phyloP scores from a whole-genome alignment of 164 flowering plant species.

The Buxus sempervirens region DNA sequence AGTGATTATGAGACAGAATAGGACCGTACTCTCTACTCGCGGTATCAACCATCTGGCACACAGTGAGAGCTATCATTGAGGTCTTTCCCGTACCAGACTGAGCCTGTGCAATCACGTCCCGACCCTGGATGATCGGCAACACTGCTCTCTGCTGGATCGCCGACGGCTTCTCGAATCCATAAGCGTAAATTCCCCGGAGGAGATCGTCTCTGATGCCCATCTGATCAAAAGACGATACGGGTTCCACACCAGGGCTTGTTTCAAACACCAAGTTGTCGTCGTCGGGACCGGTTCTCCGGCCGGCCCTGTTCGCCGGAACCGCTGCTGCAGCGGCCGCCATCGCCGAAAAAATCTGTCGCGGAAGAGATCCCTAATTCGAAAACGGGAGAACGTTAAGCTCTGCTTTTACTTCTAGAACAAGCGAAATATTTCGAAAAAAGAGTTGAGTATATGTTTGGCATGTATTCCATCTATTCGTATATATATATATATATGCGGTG shows the following conservation, averaged over 20 bases:
- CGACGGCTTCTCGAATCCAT: constrained; percentile 92
- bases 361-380: no score
- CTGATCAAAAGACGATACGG: constrained; percentile 61
- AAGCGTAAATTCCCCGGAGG: constrained; percentile 74
- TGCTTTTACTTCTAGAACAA: no score
- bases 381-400: no score
- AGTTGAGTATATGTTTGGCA: no score
- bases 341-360: not conserved
- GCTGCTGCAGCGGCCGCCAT: constrained; percentile 32
- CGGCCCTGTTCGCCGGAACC: constrained; percentile 41
- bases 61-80: constrained; percentile 94
- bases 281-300: constrained; percentile 30
- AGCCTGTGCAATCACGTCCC: constrained; percentile 95
- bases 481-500: no score
- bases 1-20: not conserved
- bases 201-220: constrained; percentile 85
- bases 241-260: constrained; percentile 77
- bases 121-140: constrained; percentile 76
- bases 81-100: constrained; percentile 96
- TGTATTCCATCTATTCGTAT: no score
- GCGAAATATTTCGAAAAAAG: no score
- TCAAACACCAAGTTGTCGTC: constrained; percentile 68
- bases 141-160: constrained; percentile 94
- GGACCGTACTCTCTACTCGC: constrained; percentile 56
- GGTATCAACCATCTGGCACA: constrained; percentile 83